Evolutionary conservation across 176 grass and related monocot genomes (phyloP).

Genomic region (Metroxylon sagu): DNA sequence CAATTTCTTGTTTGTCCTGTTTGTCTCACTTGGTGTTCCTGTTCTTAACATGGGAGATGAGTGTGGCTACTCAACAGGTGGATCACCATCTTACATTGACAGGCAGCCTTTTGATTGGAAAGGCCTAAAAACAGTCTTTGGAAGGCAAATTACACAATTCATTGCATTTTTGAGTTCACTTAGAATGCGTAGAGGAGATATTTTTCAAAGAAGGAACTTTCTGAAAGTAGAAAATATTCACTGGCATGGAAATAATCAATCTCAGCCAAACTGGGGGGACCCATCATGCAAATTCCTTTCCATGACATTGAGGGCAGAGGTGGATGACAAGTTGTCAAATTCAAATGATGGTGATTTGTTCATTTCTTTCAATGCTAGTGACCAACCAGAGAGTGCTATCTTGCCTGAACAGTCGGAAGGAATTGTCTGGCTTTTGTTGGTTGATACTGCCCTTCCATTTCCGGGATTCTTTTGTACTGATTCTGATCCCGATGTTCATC

Average conservation of each 20-base stretch:
- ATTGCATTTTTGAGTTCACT: conserved; percentile 67
- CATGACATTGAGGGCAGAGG: conserved; percentile 49
- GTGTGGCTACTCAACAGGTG: conserved; percentile 55
- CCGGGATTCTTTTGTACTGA: conserved; percentile 64
- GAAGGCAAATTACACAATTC: conserved; percentile 63
- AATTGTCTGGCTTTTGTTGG: conserved; percentile 64
- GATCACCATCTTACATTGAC: conserved; percentile 50
- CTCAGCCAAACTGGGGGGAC: conserved; percentile 57
- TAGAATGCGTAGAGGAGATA: conserved; percentile 42
- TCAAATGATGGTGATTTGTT: conserved; percentile 46
- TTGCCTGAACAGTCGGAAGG: conserved; percentile 56
- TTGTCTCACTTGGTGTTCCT: conserved; percentile 71
- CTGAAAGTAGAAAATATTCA: conserved; percentile 76
- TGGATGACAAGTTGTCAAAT: conserved; percentile 12
- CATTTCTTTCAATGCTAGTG: conserved; percentile 70
- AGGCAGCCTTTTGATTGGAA: conserved; percentile 64
- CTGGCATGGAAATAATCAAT: conserved; percentile 65
- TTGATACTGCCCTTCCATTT: conserved; percentile 85
- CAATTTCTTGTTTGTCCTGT: conserved; percentile 75
- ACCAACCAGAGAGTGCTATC: conserved; percentile 22
- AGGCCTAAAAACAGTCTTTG: conserved; percentile 45
- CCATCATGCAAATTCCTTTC: conserved; percentile 57
- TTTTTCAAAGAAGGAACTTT: conserved; percentile 76
- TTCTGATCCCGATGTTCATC: conserved; percentile 27
- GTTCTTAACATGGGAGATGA: conserved; percentile 96